Evolutionary conservation across 306 rosid species (phyloP).

Genomic region (Prunus mume): DNA sequence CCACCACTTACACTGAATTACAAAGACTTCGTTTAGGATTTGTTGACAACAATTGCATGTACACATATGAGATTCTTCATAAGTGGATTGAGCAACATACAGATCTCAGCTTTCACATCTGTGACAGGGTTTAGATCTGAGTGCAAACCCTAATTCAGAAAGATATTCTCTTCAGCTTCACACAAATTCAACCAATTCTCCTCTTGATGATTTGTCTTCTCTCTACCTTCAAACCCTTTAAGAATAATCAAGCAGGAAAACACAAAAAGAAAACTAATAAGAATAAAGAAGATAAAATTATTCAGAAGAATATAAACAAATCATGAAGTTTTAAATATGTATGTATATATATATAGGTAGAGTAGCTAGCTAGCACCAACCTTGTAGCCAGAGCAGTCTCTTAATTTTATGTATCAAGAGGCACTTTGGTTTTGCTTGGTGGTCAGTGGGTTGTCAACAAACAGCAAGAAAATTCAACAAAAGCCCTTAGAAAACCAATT

Average conservation of each 20-base stretch:
- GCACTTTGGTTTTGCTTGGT: not conserved
- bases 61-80: not conserved
- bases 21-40: not conserved
- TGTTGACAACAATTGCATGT: conserved; percentile 7
- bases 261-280: not conserved
- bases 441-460: not conserved
- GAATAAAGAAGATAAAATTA: not conserved
- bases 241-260: not conserved
- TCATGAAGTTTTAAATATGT: not conserved
- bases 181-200: not conserved
- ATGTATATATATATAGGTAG: not conserved
- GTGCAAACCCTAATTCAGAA: conserved; percentile 25
- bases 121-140: conserved; percentile 42
- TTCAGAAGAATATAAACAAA: not conserved
- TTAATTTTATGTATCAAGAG: not conserved
- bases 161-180: not conserved
- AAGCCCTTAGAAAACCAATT: not conserved
- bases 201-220: not conserved
- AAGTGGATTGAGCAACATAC: not conserved
- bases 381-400: not conserved
- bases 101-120: conserved; percentile 24
- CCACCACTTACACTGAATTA: conserved; percentile 15
- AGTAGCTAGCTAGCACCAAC: conserved; percentile 1
- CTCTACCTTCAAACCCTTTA: not conserved
- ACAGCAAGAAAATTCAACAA: conserved; percentile 4